Base-by-base conservation (phyloP, 441 rosid genomes). In the Jatropha multifida region DNA sequence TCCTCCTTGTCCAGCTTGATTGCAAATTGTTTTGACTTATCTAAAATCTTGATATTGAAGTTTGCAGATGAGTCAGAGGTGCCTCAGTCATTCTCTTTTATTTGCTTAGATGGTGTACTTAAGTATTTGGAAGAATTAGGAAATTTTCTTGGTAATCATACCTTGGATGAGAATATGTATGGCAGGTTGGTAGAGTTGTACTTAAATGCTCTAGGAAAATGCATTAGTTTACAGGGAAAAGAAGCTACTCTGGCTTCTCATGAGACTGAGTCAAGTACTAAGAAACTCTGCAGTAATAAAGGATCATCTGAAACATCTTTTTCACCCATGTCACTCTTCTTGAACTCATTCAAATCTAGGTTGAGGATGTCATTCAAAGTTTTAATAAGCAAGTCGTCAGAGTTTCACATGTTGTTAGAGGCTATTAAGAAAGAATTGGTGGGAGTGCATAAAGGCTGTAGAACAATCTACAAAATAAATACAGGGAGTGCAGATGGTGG, bases 51-150 rank as follows among this genome's bases (percentile, higher is more conserved):
- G 85, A 81, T 96, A 69, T 83, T 78, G 79, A 88, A 85, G 74
- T 87, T 96, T 55, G 90, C 83, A 52, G 88, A 84, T 76, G 71
- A 73, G 70, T 71, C 15, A 73, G 86, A 84, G 86, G 80, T 77
- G 74, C 90, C 85, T 18, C 79, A 79, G 23, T 81, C 91, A 54
- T 84, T 85, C 74, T 80, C 90, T 38, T 84, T 91, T 77, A 79
- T 92, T 76, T 94, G 93, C 93, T 83, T 94, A 77, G 97, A 94
- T 80, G 98, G 98, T 81, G 86, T 86, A 78, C 87, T 89, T 76
- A 88, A 83, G 83, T 87, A 81, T 87, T 80, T 92, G 78, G 94
- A 94, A 87, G 96, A 92, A 81, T 72, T 94, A 68, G 97, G 90
- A 79, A 82, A 83, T 78, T 83, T 92, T 74, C 85, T 88, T 67